These are phyloP conservation scores for Pichia gijzeniarum DNA, from an alignment of 805 yeast genomes.

Conservation along the genomic window DNA sequence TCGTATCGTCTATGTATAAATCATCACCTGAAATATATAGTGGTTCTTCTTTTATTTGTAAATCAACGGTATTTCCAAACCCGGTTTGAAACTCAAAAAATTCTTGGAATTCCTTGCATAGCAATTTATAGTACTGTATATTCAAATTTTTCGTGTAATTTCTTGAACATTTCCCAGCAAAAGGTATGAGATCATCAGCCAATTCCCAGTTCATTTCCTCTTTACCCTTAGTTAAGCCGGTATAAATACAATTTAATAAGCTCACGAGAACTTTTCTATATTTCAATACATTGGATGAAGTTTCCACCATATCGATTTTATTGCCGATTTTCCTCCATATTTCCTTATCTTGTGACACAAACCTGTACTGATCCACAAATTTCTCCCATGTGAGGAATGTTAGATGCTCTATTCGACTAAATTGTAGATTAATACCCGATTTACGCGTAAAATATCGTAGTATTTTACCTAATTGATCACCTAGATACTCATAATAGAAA, in stretches of 20 bases:
- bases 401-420: neutral
- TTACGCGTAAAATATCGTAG: neutral
- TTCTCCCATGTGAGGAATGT: slow-evolving; percentile 2
- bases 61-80: slow-evolving; percentile 1
- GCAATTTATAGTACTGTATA: slow-evolving; percentile 2
- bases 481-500: slow-evolving; percentile 7
- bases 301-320: neutral
- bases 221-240: slow-evolving; percentile 2
- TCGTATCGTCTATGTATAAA: neutral
- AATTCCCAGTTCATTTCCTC: neutral
- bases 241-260: slow-evolving; percentile 1
- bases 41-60: slow-evolving; percentile 1
- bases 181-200: neutral
- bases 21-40: slow-evolving; percentile 1
- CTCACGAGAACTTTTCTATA: slow-evolving; percentile 3
- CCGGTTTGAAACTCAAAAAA: slow-evolving; percentile 7
- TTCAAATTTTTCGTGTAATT: slow-evolving; percentile 1
- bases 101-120: slow-evolving; percentile 5
- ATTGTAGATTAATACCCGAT: neutral
- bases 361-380: neutral
- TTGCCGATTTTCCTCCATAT: slow-evolving; percentile 1
- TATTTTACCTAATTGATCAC: neutral
- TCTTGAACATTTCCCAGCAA: neutral
- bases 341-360: slow-evolving; percentile 1
- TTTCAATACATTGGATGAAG: neutral